phyloP scores from a whole-genome alignment of 768 basidiomycete species.

The Amanita muscaria region DNA sequence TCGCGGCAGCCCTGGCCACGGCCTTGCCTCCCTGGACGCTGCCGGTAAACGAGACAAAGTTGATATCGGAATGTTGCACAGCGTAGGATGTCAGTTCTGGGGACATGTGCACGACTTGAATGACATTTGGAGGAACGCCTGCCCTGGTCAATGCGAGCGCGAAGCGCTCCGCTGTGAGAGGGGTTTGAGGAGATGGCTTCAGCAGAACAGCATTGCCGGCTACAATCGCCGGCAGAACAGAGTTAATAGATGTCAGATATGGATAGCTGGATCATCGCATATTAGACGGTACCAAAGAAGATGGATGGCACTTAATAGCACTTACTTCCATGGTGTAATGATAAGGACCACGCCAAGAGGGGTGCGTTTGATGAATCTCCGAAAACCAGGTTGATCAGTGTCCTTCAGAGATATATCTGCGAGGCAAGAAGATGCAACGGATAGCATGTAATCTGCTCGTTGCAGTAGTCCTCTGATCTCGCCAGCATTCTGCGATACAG shows the following conservation, averaged over 20 bases:
- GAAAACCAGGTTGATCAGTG: conserved; percentile 78
- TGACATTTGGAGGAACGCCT: conserved; percentile 66
- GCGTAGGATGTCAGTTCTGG: conserved; percentile 50
- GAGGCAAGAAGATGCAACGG: conserved; percentile 69
- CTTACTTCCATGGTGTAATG: conserved; percentile 90
- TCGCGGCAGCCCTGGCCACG: conserved; percentile 62
- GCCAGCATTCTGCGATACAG: conserved; percentile 66
- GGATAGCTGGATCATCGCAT: conserved; percentile 53
- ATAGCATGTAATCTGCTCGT: conserved; percentile 76
- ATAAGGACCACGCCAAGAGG: conserved; percentile 85
- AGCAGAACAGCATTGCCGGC: conserved; percentile 87
- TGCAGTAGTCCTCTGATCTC: conserved; percentile 79
- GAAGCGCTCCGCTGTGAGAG: conserved; percentile 78
- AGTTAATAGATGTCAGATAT: conserved; percentile 85
- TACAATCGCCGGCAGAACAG: conserved; percentile 84
- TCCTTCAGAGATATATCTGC: conserved; percentile 66
- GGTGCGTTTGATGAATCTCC: conserved; percentile 70
- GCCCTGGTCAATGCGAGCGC: conserved; percentile 58
- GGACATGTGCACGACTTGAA: conserved; percentile 71
- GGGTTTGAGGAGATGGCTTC: conserved; percentile 97
- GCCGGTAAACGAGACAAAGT: conserved; percentile 91
- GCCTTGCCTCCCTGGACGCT: conserved; percentile 66
- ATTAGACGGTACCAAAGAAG: not conserved
- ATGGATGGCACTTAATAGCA: conserved; percentile 9
- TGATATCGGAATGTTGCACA: conserved; percentile 55